phyloP scores from a whole-genome alignment of 225 moss, liverwort and hornwort species.

The Neckera pumila region DNA sequence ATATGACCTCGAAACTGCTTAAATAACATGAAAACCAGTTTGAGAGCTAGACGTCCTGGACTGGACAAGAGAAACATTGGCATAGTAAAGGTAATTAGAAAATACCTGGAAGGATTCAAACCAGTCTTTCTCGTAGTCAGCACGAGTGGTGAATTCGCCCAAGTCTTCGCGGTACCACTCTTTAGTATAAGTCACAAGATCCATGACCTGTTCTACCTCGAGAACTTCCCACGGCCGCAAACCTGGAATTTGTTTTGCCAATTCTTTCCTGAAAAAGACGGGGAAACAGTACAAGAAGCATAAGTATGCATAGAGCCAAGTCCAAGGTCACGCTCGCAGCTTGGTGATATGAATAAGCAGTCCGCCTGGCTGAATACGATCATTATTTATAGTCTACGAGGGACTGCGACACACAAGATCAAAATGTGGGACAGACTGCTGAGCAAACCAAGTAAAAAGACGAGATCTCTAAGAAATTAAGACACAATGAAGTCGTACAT shows the following conservation, averaged over 20 bases:
- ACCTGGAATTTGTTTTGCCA: slow-evolving; percentile 88
- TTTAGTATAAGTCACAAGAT: slow-evolving; percentile 72
- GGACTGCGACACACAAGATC: background rate
- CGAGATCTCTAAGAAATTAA: background rate
- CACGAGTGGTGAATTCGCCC: slow-evolving; percentile 91
- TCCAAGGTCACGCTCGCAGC: background rate
- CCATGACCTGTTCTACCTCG: slow-evolving; percentile 97
- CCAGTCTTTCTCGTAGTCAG: slow-evolving; percentile 94
- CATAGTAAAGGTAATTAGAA: background rate
- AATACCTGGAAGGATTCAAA: slow-evolving; percentile 81
- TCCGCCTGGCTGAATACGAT: background rate
- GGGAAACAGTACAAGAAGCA: background rate
- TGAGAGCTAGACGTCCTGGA: background rate
- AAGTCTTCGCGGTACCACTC: slow-evolving; percentile 95
- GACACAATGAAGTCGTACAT: background rate
- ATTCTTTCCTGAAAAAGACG: slow-evolving; percentile 49
- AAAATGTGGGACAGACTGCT: background rate
- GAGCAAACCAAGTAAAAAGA: background rate
- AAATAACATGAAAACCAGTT: background rate
- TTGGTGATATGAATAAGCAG: background rate
- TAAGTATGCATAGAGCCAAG: background rate
- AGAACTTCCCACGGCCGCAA: slow-evolving; percentile 97
- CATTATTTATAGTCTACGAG: background rate
- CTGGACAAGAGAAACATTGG: background rate
- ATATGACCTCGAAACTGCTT: background rate